Percentiles rank a stretch among this genome's conserved stretches.
These are phyloP conservation scores for Viola odorata DNA, from an alignment of 345 rosid genomes.

Conservation along the genomic window DNA sequence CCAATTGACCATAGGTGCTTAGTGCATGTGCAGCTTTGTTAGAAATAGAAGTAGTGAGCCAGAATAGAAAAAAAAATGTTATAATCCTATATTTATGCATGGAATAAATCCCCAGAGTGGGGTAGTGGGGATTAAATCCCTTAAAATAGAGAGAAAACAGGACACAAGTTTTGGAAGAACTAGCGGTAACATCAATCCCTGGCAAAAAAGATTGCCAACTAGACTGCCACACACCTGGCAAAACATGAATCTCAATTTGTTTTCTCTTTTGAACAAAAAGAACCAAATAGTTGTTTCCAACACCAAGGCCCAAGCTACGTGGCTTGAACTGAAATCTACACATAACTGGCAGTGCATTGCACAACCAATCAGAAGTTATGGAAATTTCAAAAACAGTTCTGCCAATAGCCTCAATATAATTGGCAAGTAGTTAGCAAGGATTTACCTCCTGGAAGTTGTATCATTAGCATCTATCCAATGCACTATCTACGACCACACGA, in stretches of 20 bases:
- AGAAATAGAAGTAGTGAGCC: neutral
- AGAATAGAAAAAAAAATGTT: neutral
- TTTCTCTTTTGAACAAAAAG: too few species aligned
- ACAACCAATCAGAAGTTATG: neutral
- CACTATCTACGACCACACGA: neutral
- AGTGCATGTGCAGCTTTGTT: too few species aligned
- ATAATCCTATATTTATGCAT: too few species aligned
- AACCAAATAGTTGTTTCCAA: neutral
- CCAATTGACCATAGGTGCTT: too few species aligned
- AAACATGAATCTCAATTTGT: constrained; percentile 2
- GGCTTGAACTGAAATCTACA: neutral
- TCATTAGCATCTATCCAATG: neutral
- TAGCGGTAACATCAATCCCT: too few species aligned
- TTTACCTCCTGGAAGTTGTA: constrained; percentile 4
- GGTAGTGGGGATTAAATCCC: too few species aligned
- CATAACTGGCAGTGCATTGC: neutral
- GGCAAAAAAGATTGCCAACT: neutral
- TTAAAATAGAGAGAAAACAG: too few species aligned
- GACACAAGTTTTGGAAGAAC: too few species aligned
- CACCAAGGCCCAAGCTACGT: neutral
- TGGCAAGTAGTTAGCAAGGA: neutral
- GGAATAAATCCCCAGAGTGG: too few species aligned
- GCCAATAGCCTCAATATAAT: neutral
- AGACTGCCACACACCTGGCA: constrained; percentile 3
- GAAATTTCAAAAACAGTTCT: constrained; percentile 1